phyloP scores from a whole-genome alignment of 2,329 filamentous ascomycete species.

The Macrophomina pseudophaseolina region DNA sequence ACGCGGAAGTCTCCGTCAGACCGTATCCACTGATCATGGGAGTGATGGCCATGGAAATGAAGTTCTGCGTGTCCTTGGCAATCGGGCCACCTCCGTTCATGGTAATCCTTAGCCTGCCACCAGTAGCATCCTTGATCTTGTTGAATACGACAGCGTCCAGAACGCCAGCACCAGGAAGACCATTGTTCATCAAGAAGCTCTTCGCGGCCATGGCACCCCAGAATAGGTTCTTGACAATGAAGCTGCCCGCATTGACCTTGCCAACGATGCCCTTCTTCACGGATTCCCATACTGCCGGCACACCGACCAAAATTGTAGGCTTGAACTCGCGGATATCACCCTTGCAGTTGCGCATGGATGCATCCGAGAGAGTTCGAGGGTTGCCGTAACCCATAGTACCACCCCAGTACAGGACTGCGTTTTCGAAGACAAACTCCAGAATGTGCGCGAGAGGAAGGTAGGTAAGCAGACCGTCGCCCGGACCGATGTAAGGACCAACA shows the following conservation, averaged over 20 bases:
- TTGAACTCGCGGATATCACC: conserved; percentile 93
- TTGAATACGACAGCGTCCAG: conserved; percentile 88
- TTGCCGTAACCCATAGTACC: conserved; percentile 93
- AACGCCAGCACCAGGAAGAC: conserved; percentile 69
- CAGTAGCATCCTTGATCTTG: conserved; percentile 88
- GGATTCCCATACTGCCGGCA: conserved; percentile 96
- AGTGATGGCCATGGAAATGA: conserved; percentile 88
- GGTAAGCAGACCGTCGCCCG: conserved; percentile 79
- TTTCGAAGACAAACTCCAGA: conserved; percentile 95
- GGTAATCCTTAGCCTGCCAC: conserved; percentile 84
- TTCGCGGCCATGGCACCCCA: conserved; percentile 68
- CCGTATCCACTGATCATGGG: conserved; percentile 96
- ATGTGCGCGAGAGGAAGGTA: conserved; percentile 96
- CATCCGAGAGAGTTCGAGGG: conserved; percentile 84
- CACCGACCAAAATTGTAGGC: conserved; percentile 89
- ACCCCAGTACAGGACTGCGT: conserved; percentile 85
- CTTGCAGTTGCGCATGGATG: conserved; percentile 83
- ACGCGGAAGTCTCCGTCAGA: conserved; percentile 85
- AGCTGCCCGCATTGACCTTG: conserved; percentile 57
- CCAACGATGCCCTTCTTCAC: conserved; percentile 91
- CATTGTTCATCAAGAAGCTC: conserved; percentile 63
- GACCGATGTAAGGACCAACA: conserved; percentile 77
- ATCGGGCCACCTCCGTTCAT: conserved; percentile 95
- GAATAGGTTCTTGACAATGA: conserved; percentile 79
- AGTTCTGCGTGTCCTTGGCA: conserved; percentile 82